Evolutionary conservation across 2,329 filamentous ascomycete species (phyloP).

Genomic region (Coniochaeta sp.): DNA sequence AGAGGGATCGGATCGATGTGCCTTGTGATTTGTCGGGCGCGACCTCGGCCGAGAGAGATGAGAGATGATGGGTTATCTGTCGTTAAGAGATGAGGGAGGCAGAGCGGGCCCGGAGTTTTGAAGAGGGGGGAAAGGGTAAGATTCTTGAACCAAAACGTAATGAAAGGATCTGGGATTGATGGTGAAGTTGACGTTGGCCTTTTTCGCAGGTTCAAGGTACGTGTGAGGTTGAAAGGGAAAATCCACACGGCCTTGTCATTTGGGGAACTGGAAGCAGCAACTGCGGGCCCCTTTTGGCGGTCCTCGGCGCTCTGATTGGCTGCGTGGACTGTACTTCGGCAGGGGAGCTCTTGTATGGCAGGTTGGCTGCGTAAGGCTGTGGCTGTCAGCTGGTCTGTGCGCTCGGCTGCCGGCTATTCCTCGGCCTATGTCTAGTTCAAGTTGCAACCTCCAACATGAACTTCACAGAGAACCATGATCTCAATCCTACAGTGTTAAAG

Average conservation of each 20-base stretch:
- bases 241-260: conserved; percentile 2
- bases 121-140: neutral
- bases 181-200: conserved; percentile 1
- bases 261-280: conserved; percentile 1
- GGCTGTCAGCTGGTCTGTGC: neutral
- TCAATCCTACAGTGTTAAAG: no score
- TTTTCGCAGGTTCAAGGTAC: conserved; percentile 2
- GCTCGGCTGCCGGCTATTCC: neutral
- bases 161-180: neutral
- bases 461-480: no score
- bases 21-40: neutral
- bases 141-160: neutral
- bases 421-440: no score
- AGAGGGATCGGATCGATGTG: neutral
- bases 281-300: neutral
- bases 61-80: neutral
- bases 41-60: neutral
- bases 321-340: neutral
- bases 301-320: neutral
- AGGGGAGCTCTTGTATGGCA: neutral
- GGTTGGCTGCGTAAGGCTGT: neutral
- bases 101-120: no score
- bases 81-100: neutral
- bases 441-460: no score
- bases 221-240: conserved; percentile 4